phyloP scores from a whole-genome alignment of 2,329 filamentous ascomycete genomes.

The Aspergillaceae sp. region DNA sequence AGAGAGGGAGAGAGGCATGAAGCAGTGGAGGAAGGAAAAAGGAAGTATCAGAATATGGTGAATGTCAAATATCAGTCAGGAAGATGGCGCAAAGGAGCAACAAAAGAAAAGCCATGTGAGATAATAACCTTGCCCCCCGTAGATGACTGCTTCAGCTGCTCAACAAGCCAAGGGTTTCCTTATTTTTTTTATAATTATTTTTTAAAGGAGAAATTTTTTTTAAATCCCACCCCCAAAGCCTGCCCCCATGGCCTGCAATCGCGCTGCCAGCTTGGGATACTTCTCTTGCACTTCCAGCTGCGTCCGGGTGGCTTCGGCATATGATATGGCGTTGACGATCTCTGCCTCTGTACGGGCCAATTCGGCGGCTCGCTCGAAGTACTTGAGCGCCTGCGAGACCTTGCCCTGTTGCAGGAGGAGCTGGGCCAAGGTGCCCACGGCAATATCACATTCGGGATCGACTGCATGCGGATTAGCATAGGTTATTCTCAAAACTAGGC shows the following conservation, averaged over 20 bases:
- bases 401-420: slow-evolving; percentile 95
- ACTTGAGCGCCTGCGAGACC: slow-evolving; percentile 86
- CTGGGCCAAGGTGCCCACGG: slow-evolving; percentile 97
- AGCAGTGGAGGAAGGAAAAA: slow-evolving; percentile 5
- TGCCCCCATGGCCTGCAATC: slow-evolving; percentile 54
- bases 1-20: slow-evolving; percentile 2
- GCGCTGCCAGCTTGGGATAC: slow-evolving; percentile 69
- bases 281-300: slow-evolving; percentile 88
- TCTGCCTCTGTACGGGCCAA: slow-evolving; percentile 89
- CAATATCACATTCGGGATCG: slow-evolving; percentile 97
- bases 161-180: not conserved
- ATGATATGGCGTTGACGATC: slow-evolving; percentile 91
- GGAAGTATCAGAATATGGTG: slow-evolving; percentile 8
- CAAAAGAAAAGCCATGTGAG: no score
- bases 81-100: no score
- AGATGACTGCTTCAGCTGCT: not conserved
- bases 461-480: slow-evolving; percentile 47
- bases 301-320: slow-evolving; percentile 92
- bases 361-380: slow-evolving; percentile 94
- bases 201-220: not conserved
- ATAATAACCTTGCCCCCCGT: not conserved
- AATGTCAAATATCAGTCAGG: not conserved
- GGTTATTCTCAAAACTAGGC: not conserved
- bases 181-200: no score
- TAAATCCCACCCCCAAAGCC: slow-evolving; percentile 21